Conservation (phyloP, 2,329 filamentous ascomycete genomes). For the Fusarium musae region DNA sequence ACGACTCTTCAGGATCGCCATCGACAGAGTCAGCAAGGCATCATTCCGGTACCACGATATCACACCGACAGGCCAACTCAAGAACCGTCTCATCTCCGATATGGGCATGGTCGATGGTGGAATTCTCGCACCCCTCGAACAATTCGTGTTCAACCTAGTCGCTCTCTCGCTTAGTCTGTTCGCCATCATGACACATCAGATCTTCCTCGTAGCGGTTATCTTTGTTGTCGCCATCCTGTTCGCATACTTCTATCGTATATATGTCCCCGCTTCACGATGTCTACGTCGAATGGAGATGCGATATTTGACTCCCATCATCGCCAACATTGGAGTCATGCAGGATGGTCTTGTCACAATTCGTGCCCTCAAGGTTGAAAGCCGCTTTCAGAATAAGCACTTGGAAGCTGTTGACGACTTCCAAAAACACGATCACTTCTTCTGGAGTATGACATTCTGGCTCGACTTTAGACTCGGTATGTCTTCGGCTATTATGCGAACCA, state of each 20-base stretch:
- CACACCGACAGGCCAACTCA: constrained; percentile 87
- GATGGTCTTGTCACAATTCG: constrained; percentile 88
- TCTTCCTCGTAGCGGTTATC: constrained; percentile 79
- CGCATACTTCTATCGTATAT: constrained; percentile 77
- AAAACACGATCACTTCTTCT: constrained; percentile 96
- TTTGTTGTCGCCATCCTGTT: constrained; percentile 74
- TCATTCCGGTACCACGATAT: constrained; percentile 93
- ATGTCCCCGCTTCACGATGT: constrained; percentile 85
- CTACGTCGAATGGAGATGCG: constrained; percentile 89
- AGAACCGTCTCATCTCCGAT: constrained; percentile 92
- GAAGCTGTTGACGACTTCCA: constrained; percentile 88
- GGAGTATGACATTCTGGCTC: constrained; percentile 87
- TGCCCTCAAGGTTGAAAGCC: constrained; percentile 80
- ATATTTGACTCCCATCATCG: constrained; percentile 87
- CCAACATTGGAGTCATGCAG: constrained; percentile 89
- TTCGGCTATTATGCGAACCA: constrained; percentile 78
- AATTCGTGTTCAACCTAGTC: constrained; percentile 76
- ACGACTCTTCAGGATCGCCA: constrained; percentile 76
- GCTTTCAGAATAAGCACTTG: constrained; percentile 85
- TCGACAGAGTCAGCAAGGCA: constrained; percentile 78
- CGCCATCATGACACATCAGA: constrained; percentile 84
- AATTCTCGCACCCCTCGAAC: constrained; percentile 79
- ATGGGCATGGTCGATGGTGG: constrained; percentile 90
- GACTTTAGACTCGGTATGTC: constrained; percentile 73
- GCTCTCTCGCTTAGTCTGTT: constrained; percentile 77